Base-by-base conservation (phyloP, 1,284 basidiomycete genomes). In the Leucoagaricus sp. region DNA sequence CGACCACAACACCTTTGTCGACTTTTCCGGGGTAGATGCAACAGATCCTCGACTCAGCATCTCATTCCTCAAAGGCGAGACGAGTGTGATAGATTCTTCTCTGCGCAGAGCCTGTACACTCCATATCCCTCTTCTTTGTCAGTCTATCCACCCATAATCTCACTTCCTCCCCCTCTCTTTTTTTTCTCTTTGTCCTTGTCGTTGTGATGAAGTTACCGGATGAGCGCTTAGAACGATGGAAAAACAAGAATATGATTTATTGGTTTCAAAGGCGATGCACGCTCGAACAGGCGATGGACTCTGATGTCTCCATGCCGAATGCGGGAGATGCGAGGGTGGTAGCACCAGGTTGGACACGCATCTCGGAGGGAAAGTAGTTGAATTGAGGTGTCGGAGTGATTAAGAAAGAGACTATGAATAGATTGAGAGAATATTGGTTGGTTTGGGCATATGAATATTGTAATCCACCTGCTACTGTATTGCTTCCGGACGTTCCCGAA, bases 91-190 rank as follows among this genome's bases (percentile, higher is more conserved):
- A 6, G 92, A 93, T 69, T 94, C 94, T 61, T 91, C 91, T 1
- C 64, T 93, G 26, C 80, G 86, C 34, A 81, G 86, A 0, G 84
- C 89, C 83, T 66, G 77, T 93, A 41, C 85, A 83, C 59, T 80
- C 85, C 0, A 68, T 93, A 28, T 89, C 88, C 2, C 69, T 93
- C 8, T 90, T 89, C 72, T 91, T 94, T 63, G 91, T 93, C 67
- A 67, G 89, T 75, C n/a, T n/a, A n/a, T n/a, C n/a, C n/a, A n/a
- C n/a, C n/a, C n/a, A n/a, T n/a, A n/a, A n/a, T n/a, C n/a, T n/a
- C n/a, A n/a, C n/a, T n/a, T n/a, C n/a, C n/a, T n/a, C n/a, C n/a
- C n/a, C n/a, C n/a, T n/a, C n/a, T n/a, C n/a, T n/a, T n/a, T n/a
- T n/a, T n/a, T n/a, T n/a, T n/a, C n/a, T n/a, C n/a, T n/a, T n/a